Evolutionary conservation across 2,329 filamentous ascomycete genomes (phyloP).

Genomic region (Cladosporium colombiae): DNA sequence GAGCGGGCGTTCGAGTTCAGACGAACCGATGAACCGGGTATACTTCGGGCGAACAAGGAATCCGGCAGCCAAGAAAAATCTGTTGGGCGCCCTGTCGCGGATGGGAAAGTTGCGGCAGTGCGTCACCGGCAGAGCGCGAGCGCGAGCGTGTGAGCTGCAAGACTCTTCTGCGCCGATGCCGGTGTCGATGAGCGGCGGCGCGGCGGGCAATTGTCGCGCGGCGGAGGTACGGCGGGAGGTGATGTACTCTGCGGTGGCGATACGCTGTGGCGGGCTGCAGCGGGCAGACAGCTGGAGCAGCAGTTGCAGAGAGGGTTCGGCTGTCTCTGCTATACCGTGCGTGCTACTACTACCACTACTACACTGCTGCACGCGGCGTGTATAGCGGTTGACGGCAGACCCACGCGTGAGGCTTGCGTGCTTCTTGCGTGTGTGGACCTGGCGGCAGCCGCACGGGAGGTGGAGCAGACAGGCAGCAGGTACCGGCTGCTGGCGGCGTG

Average conservation of each 20-base stretch:
- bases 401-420: constrained; percentile 13
- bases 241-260: background rate
- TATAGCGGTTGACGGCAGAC: constrained; percentile 11
- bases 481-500: constrained; percentile 15
- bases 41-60: constrained; percentile 4
- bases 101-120: constrained; percentile 10
- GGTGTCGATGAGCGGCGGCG: constrained; percentile 5
- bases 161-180: constrained; percentile 6
- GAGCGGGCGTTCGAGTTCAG: background rate
- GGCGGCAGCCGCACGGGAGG: constrained; percentile 17
- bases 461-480: constrained; percentile 19
- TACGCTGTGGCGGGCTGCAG: background rate
- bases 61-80: constrained; percentile 12
- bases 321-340: background rate
- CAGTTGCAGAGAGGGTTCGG: background rate
- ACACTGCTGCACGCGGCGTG: constrained; percentile 3
- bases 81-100: constrained; percentile 6
- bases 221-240: background rate
- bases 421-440: constrained; percentile 16
- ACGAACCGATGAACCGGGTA: background rate
- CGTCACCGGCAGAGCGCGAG: constrained; percentile 6
- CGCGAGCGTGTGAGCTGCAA: background rate
- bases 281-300: background rate
- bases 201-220: background rate
- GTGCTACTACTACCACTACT: background rate